These are phyloP conservation scores for Talaromyces trachyspermus DNA, from an alignment of 495 filamentous ascomycete species.

Conservation along the genomic window DNA sequence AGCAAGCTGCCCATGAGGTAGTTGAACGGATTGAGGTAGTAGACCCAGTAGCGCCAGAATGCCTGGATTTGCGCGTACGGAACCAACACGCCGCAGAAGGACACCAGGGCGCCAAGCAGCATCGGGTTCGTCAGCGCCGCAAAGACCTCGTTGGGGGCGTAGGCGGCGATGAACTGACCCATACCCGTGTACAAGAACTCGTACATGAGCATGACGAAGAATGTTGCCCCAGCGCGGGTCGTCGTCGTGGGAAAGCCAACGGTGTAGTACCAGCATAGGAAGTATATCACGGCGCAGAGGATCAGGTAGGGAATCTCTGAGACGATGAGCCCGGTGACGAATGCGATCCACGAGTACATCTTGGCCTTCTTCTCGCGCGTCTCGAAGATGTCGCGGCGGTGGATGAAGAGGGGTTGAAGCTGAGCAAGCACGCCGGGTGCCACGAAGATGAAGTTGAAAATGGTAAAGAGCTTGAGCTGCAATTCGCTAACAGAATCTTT, in stretches of 20 bases:
- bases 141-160: slow-evolving; percentile 47
- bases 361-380: slow-evolving; percentile 43
- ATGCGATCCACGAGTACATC: slow-evolving; percentile 49
- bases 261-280: slow-evolving; percentile 47
- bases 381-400: slow-evolving; percentile 47
- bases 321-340: slow-evolving; percentile 41
- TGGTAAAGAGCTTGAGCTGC: slow-evolving; percentile 34
- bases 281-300: slow-evolving; percentile 42
- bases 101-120: slow-evolving; percentile 47
- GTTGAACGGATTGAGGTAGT: slow-evolving; percentile 63
- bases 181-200: slow-evolving; percentile 51
- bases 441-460: slow-evolving; percentile 47
- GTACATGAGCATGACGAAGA: slow-evolving; percentile 49
- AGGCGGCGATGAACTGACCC: slow-evolving; percentile 53
- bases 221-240: slow-evolving; percentile 44
- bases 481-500: slow-evolving; percentile 22
- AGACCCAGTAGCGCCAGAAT: slow-evolving; percentile 70
- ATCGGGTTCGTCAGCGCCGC: slow-evolving; percentile 49
- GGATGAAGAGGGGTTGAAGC: slow-evolving; percentile 47
- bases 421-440: slow-evolving; percentile 43
- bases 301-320: slow-evolving; percentile 48
- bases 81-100: slow-evolving; percentile 45
- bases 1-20: slow-evolving; percentile 59
- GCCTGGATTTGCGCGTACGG: slow-evolving; percentile 41
- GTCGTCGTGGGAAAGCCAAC: slow-evolving; percentile 26